Base-by-base conservation (phyloP, 345 rosid genomes). In the Heritiera fomes region DNA sequence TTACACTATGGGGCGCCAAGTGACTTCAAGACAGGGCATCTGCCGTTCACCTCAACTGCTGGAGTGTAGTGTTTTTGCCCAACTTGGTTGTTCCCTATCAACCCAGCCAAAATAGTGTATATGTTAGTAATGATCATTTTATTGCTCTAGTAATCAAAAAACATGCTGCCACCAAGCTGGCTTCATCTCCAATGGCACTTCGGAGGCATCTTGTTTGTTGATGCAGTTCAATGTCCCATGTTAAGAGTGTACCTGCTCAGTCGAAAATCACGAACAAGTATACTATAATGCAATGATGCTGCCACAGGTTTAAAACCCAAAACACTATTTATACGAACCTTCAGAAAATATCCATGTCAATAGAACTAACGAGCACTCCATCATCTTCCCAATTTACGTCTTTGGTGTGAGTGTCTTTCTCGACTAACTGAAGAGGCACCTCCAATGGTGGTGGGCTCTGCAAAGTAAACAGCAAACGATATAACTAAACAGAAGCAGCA, bases 371-470 rank as follows among this genome's bases (percentile, higher is more conserved):
- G 55, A 91, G 97, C 78, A 90, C 94, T 28, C 95, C 97, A 74
- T 90, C 97, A 69, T 89, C 98, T 82, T 96, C 97, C 99, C 99
- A 94, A 0, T 63, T 71, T 7, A 85, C 85, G 56, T 91, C 93
- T 85, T 87, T 89, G 80, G 87, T 89, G 32, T 73, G 86, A 2
- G 85, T 88, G 74, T 92, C 97, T 82, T 86, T 92, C 77, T 65
- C 84, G 9, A 83, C 86, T 68, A 94, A 80, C 52, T 82, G 63
- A 65, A 89, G 82, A 0, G 98, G 98, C 41, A 65, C 87, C 20
- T 92, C 97, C 49, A 96, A 41, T 40, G 89, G 87, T 1, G 99
- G 99, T 34, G 97, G 97, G 47, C 65, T 84, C 98, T 96, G 91
- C 91, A 82, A 34, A 17, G 40, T 74, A 81, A 59, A 75, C 5